phyloP scores from a whole-genome alignment of 139 green algal genomes.

The Pseudopediastrum boryanum region DNA sequence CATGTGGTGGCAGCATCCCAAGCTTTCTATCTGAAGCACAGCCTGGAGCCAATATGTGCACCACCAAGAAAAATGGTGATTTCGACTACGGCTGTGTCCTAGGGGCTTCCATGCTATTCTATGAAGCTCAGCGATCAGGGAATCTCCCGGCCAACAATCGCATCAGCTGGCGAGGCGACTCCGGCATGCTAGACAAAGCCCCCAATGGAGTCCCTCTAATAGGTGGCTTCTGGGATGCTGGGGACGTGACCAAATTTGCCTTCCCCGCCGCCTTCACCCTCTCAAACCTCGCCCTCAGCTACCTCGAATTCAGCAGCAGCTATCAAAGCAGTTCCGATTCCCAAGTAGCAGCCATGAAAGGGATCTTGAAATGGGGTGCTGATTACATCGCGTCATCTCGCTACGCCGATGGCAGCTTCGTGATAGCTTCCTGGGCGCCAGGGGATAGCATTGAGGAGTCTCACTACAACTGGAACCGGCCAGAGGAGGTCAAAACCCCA shows the following conservation, averaged over 20 bases:
- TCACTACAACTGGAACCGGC: slow-evolving; percentile 61
- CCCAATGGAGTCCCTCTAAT: slow-evolving; percentile 39
- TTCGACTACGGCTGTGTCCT: slow-evolving; percentile 46
- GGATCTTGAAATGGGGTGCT: slow-evolving; percentile 9
- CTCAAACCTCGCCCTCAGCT: slow-evolving; percentile 68
- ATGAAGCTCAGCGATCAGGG: slow-evolving; percentile 59
- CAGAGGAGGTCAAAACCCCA: slow-evolving; percentile 55
- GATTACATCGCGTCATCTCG: slow-evolving; percentile 66
- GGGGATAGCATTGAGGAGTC: background rate
- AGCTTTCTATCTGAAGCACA: background rate
- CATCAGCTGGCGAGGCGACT: slow-evolving; percentile 55
- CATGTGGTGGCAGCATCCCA: slow-evolving; percentile 20
- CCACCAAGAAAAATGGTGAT: slow-evolving; percentile 5
- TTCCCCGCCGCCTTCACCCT: slow-evolving; percentile 79
- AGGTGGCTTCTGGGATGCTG: slow-evolving; percentile 56
- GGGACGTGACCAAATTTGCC: slow-evolving; percentile 77
- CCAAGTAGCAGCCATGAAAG: background rate
- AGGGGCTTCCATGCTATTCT: slow-evolving; percentile 51
- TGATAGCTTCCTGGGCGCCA: slow-evolving; percentile 26
- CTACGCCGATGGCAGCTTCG: slow-evolving; percentile 20
- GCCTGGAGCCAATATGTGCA: background rate
- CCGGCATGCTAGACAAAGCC: slow-evolving; percentile 43
- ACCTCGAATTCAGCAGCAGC: slow-evolving; percentile 60
- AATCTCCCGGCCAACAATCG: slow-evolving; percentile 48
- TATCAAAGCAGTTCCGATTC: slow-evolving; percentile 43